Evolutionary conservation across 2,329 filamentous ascomycete species (phyloP), one percentile per base, ranked within the genome.

Genomic region (Trichoderma sp.): DNA sequence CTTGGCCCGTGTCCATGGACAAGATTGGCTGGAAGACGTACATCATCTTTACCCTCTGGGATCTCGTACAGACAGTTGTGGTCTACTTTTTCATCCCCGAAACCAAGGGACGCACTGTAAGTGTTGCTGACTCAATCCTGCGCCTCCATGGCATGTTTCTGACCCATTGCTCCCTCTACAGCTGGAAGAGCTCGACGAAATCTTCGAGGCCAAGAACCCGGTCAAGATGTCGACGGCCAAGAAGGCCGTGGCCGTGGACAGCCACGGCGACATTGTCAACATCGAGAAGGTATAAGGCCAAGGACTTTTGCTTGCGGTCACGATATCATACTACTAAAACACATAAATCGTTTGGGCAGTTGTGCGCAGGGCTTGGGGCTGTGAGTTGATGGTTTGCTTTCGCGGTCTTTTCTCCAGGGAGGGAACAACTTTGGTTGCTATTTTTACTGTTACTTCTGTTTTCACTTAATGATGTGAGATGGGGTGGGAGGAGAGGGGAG

Each of bases 101-200:
- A 67, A 75, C 72, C 10, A 72, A 73, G 55, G 69, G 83, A 10
- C 80, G 81, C 3, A 85, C 83, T 56, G 71, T 73, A 69, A 67
- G 71, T 66, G 7, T 55, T 34, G 0, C n/a, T 28, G 4, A 17
- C 14, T 9, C 21, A 30, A 43, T 24, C 15, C 3, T 24, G 14
- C 24, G 5, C 19, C 48, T 34, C 6, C 59, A 45, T 21, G 24
- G 21, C 41, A 39, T 39, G 4, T 55, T 28, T 21, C 41, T 30
- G 19, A 21, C n/a, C 9, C n/a, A 3, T 34, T 19, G 15, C 17
- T 5, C 21, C 24, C 54, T 39, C 50, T 14, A 48, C 24, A 73
- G 72, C 78, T 85, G 55, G 83, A 85, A 72, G 83, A 85, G 73
- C 73, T 85, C 62, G 81, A 84, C 63, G 78, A 79, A 51, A 83